Evolutionary conservation across 2,329 filamentous ascomycete genomes (phyloP).

Genomic region (Cercospora janseana): DNA sequence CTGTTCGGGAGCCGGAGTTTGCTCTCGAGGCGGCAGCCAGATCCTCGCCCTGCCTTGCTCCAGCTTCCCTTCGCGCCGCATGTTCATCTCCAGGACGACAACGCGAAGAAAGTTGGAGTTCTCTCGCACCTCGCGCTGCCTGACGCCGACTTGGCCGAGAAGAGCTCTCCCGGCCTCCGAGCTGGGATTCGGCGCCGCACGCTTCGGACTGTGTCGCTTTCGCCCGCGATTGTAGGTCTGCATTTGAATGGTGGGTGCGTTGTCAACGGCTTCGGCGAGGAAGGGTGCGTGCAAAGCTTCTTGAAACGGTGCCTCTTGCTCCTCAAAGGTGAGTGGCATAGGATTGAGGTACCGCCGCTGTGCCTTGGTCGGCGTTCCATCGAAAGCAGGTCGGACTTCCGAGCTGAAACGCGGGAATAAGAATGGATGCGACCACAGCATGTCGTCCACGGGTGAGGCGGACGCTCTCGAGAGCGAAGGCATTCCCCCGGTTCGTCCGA

Average conservation of each 20-base stretch:
- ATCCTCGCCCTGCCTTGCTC: slow-evolving; percentile 58
- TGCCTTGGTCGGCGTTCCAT: slow-evolving; percentile 54
- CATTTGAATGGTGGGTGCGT: slow-evolving; percentile 60
- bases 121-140: slow-evolving; percentile 62
- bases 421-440: slow-evolving; percentile 58
- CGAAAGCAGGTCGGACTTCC: slow-evolving; percentile 58
- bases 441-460: slow-evolving; percentile 47
- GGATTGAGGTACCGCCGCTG: slow-evolving; percentile 63
- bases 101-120: slow-evolving; percentile 64
- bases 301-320: slow-evolving; percentile 40
- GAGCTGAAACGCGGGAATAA: slow-evolving; percentile 59
- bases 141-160: slow-evolving; percentile 39
- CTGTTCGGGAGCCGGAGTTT: slow-evolving; percentile 23
- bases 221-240: slow-evolving; percentile 54
- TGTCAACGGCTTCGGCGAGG: slow-evolving; percentile 35
- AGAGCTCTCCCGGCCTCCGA: slow-evolving; percentile 46
- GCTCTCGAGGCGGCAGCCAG: slow-evolving; percentile 59
- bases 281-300: slow-evolving; percentile 38
- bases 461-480: slow-evolving; percentile 18
- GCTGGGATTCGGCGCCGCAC: slow-evolving; percentile 41
- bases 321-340: slow-evolving; percentile 42
- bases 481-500: slow-evolving; percentile 41
- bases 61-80: slow-evolving; percentile 62
- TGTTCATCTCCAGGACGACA: slow-evolving; percentile 67
- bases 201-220: slow-evolving; percentile 35